phyloP scores from a whole-genome alignment of 306 rosid genomes.

The Vigna trinervia region DNA sequence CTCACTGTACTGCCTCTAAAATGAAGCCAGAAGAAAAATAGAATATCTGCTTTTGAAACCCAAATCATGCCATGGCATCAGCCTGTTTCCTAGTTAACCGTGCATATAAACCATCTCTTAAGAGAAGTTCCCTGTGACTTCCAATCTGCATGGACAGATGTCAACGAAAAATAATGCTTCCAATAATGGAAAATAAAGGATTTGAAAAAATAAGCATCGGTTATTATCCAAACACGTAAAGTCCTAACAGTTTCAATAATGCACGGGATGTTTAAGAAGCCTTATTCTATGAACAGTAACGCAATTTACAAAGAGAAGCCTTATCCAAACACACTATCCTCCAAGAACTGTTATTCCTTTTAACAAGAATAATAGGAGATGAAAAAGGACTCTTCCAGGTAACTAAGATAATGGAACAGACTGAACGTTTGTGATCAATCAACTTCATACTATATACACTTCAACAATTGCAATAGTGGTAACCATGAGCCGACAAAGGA shows the following conservation, averaged over 20 bases:
- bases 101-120: slow-evolving; percentile 79
- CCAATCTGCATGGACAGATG: slow-evolving; percentile 62
- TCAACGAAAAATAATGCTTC: slow-evolving; percentile 27
- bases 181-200: not conserved
- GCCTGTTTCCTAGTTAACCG: slow-evolving; percentile 80
- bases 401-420: too few relatives aligned
- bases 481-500: too few relatives aligned
- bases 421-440: too few relatives aligned
- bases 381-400: too few relatives aligned
- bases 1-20: slow-evolving; percentile 44
- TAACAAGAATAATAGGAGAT: too few relatives aligned
- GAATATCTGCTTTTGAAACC: slow-evolving; percentile 22
- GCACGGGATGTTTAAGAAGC: not conserved
- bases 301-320: too few relatives aligned
- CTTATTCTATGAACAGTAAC: not conserved
- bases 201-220: slow-evolving; percentile 9
- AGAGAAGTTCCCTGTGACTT: slow-evolving; percentile 82
- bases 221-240: slow-evolving; percentile 38
- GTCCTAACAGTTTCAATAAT: slow-evolving; percentile 34
- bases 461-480: too few relatives aligned
- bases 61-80: slow-evolving; percentile 71
- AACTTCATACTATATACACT: too few relatives aligned
- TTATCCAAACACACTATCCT: too few relatives aligned
- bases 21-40: slow-evolving; percentile 33
- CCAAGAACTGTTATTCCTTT: too few relatives aligned